Evolutionary conservation across 306 rosid species (phyloP).

Genomic region (Geum urbanum): DNA sequence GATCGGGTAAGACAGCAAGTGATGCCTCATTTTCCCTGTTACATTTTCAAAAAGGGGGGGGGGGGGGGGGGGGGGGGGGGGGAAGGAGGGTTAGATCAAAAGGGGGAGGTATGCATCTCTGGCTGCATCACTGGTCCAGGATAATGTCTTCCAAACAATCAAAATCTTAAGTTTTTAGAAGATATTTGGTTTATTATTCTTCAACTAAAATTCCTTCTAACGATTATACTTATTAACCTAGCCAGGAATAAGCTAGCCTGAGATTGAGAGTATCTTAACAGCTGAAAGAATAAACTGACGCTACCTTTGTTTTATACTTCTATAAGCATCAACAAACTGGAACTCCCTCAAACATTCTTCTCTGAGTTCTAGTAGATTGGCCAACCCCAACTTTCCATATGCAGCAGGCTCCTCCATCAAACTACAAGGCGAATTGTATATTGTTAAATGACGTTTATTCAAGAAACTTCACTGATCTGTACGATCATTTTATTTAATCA

Average conservation of each 20-base stretch:
- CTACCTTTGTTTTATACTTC: slow-evolving; percentile 94
- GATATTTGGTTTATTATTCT: not conserved
- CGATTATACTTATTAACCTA: not conserved
- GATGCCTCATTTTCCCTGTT: slow-evolving; percentile 97
- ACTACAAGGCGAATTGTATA: slow-evolving; percentile 41
- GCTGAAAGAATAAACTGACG: not conserved
- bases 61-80: not conserved
- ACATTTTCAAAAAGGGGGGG: not conserved
- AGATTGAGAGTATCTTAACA: not conserved
- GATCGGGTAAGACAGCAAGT: slow-evolving; percentile 94
- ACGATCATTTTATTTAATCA: not conserved
- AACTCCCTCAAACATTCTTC: slow-evolving; percentile 99
- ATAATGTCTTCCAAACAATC: not conserved
- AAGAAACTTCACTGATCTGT: slow-evolving; percentile 4
- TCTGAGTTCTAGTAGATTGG: slow-evolving; percentile 92
- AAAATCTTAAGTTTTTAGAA: not conserved
- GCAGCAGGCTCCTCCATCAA: slow-evolving; percentile 98
- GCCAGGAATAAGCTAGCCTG: not conserved
- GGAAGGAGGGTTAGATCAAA: not conserved
- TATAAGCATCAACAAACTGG: slow-evolving; percentile 89
- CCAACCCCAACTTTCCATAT: slow-evolving; percentile 90
- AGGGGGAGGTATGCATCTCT: not conserved
- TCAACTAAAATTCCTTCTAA: not conserved
- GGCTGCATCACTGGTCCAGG: not conserved
- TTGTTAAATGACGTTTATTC: not conserved